Percentiles rank a stretch among this genome's conserved stretches.
phyloP scores from a whole-genome alignment of 2,329 filamentous ascomycete species.

The Monilinia polystroma region DNA sequence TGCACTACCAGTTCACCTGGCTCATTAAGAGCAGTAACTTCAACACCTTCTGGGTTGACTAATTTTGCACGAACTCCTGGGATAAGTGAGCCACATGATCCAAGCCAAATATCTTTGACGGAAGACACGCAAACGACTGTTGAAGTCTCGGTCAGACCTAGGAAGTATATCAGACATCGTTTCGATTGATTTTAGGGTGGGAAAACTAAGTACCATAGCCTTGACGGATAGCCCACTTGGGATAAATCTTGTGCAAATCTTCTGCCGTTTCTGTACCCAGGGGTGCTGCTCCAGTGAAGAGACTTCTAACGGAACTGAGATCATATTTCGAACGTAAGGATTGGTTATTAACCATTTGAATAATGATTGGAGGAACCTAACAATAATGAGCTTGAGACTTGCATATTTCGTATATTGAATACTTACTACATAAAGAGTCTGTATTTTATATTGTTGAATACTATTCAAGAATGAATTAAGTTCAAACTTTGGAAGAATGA shows the following conservation, averaged over 20 bases:
- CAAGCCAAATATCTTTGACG: slow-evolving; percentile 64
- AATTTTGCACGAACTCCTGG: slow-evolving; percentile 65
- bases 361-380: slow-evolving; percentile 79
- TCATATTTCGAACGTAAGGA: slow-evolving; percentile 65
- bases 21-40: slow-evolving; percentile 64
- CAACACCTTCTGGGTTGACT: slow-evolving; percentile 63
- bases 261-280: slow-evolving; percentile 70
- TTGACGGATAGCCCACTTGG: slow-evolving; percentile 64
- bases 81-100: slow-evolving; percentile 69
- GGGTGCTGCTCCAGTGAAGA: slow-evolving; percentile 78
- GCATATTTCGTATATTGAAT: background rate
- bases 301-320: slow-evolving; percentile 60
- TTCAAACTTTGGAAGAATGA: slow-evolving; percentile 76
- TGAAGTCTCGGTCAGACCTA: slow-evolving; percentile 72
- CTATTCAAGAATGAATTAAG: slow-evolving; percentile 61
- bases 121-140: slow-evolving; percentile 65
- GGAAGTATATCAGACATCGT: slow-evolving; percentile 1
- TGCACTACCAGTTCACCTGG: slow-evolving; percentile 81
- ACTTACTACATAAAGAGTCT: slow-evolving; percentile 62
- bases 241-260: slow-evolving; percentile 61
- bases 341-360: slow-evolving; percentile 68
- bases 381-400: background rate
- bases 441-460: slow-evolving; percentile 69
- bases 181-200: background rate
- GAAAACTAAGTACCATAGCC: slow-evolving; percentile 58